Base-by-base conservation (phyloP, 225 moss, liverwort and hornwort species). In the Asterella californica region DNA sequence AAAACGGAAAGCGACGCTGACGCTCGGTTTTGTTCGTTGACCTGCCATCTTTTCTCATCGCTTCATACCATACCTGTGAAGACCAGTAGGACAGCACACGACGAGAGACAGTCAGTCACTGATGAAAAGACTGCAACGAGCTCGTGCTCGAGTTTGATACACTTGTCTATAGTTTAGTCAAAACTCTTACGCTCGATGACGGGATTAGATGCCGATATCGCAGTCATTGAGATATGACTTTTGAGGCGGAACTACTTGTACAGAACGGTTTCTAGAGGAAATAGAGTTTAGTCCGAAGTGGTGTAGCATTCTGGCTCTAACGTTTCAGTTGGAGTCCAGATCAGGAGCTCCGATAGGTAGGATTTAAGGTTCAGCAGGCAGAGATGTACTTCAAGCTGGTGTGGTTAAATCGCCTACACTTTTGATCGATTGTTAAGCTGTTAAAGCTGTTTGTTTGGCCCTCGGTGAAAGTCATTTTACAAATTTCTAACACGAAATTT, bases 51-150 rank as follows among this genome's bases (percentile, higher is more conserved):
- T 45, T 37, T 45, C 77, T 62, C 65, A 29, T 78, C 49, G 33
- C 64, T 78, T 48, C 64, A 34, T 46, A 33, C 22, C 55, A 49
- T 25, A 54, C 17, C 75, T 77, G 34, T 9, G n/a, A 64, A 77
- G 65, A 65, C 4, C 42, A 42, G 76, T 38, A 38, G 76, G 76
- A 76, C 76, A 76, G 60, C 27, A 76, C 76, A 76, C 60, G 38
- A 42, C 74, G 76, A 42, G 60, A 54, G 53, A 33, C 38, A 32
- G n/a, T n/a, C 48, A 25, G 46, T 47, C 14, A 74, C 18, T n/a
- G 50, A 67, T 36, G 36, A 36, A 30, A 72, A 37, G 22, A 50
- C 30, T 32, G 42, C 45, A 37, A 42, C 38, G 57, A 50, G 18
- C 25, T 15, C 22, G 18, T 70, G 70, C 38, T 21, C 19, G 22